Evolutionary conservation across 768 basidiomycete species (phyloP), one percentile per base, ranked within the genome.

Genomic region (Clathrus columnatus): DNA sequence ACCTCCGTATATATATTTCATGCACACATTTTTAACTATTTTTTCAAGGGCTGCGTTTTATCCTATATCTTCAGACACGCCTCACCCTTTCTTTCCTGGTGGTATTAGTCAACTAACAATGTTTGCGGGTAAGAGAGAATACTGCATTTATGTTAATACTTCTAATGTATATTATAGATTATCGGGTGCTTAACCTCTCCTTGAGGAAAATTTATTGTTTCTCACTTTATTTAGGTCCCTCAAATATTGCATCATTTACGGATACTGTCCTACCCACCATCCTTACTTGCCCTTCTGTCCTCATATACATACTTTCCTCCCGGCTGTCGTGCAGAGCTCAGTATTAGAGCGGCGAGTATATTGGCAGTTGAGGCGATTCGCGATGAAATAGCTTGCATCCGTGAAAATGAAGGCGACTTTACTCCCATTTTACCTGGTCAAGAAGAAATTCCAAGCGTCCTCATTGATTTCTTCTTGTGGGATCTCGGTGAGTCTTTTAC

Each of bases 401-500:
- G 58, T 46, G 2, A 27, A 58, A 57, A 7, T 53, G 50, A 73
- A 36, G 49, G 74, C 18, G 70, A 69, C 20, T 61, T 61, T 16
- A 66, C 61, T 20, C 50, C 28, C 55, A 48, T 50, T 61, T 56
- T 53, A 62, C 42, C 57, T 17, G 64, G 57, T 11, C 65, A 65
- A 28, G 68, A 67, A 29, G 61, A 62, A 11, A 57, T 89, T 36
- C 85, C 79, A 64, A 89, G 86, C 60, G 91, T 92, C 45, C 62
- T 95, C 58, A 86, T 91, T 50, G 92, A 96, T 64, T 91, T 96
- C 64, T 94, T 87, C 70, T 69, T 93, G 10, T 95, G 91, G 90
- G 91, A 93, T 65, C 65, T 91, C 57, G 54, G 54, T 48, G 21
- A 55, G 54, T 48, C 2, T n/a, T n/a, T n/a, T 23, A 10, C 46